Conservation (phyloP, 1,284 basidiomycete species). For the Trichosporon asahii region DNA sequence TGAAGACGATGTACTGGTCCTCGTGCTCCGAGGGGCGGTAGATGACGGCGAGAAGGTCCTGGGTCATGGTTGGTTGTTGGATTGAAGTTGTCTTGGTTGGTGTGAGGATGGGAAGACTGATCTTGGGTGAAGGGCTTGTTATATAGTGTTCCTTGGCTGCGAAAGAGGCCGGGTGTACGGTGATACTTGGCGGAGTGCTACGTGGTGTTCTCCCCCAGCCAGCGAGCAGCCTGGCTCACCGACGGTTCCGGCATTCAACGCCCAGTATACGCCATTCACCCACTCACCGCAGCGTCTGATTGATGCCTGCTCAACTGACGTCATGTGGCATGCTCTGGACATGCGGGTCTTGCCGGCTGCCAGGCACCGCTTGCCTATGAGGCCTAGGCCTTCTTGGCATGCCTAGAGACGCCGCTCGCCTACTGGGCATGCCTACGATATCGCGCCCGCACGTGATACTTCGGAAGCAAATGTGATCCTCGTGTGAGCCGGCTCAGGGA, state of each 20-base stretch:
- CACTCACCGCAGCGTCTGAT: background rate
- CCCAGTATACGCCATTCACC: background rate
- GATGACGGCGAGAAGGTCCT: conserved; percentile 30
- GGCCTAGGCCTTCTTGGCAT: background rate
- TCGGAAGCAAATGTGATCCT: background rate
- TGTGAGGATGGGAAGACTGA: background rate
- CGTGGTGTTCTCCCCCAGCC: background rate
- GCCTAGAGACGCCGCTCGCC: background rate
- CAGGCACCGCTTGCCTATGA: background rate
- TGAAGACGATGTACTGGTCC: conserved; percentile 46
- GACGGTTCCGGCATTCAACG: conserved; percentile 1
- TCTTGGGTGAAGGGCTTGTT: background rate
- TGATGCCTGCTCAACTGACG: background rate
- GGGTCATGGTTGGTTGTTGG: conserved; percentile 19
- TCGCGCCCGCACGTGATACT: background rate
- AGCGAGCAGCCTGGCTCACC: background rate
- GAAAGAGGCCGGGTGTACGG: background rate
- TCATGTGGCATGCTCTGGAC: background rate
- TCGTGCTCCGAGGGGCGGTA: conserved; percentile 44
- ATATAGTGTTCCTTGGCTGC: conserved; percentile 5
- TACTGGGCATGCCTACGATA: background rate
- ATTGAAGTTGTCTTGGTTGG: background rate
- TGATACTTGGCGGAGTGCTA: conserved; percentile 4
- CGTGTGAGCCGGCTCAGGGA: background rate
- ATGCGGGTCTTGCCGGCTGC: background rate